These are phyloP conservation scores for Barnettozyma wickerhamii DNA, from an alignment of 805 yeast species.

Conservation along the genomic window DNA sequence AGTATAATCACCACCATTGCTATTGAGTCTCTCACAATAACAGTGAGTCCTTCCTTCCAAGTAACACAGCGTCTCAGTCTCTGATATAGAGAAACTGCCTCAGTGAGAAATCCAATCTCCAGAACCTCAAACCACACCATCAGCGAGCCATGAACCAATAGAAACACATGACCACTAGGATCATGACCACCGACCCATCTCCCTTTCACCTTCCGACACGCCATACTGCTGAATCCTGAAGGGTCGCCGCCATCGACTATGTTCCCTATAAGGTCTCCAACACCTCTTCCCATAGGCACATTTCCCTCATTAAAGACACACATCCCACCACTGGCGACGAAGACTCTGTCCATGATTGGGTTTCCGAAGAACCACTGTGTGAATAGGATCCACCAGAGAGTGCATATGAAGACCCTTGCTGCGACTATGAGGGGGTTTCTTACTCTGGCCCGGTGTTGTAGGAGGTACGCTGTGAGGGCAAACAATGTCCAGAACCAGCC, in stretches of 20 bases:
- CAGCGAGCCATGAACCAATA: slow-evolving; percentile 62
- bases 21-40: slow-evolving; percentile 16
- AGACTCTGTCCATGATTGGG: slow-evolving; percentile 87
- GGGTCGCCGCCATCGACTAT: slow-evolving; percentile 6
- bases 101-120: slow-evolving; percentile 33
- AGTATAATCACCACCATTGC: slow-evolving; percentile 30
- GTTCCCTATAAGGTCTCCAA: slow-evolving; percentile 47
- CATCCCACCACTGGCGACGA: slow-evolving; percentile 75
- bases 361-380: slow-evolving; percentile 82
- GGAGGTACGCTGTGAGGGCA: slow-evolving; percentile 29
- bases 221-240: slow-evolving; percentile 11
- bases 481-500: slow-evolving; percentile 92
- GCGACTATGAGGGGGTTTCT: slow-evolving; percentile 7
- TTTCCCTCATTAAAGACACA: slow-evolving; percentile 61
- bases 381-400: slow-evolving; percentile 80
- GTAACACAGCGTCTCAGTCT: not conserved
- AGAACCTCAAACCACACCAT: slow-evolving; percentile 62
- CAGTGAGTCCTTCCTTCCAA: not conserved
- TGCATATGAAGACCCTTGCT: slow-evolving; percentile 25
- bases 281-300: slow-evolving; percentile 59
- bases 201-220: slow-evolving; percentile 59
- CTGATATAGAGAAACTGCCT: not conserved
- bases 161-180: slow-evolving; percentile 90
- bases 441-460: slow-evolving; percentile 15
- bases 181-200: slow-evolving; percentile 86